Evolutionary conservation across 371 early-diverging fungal genomes (phyloP), one percentile per base, ranked within the genome.

Genomic region (Mucor mucedo): DNA sequence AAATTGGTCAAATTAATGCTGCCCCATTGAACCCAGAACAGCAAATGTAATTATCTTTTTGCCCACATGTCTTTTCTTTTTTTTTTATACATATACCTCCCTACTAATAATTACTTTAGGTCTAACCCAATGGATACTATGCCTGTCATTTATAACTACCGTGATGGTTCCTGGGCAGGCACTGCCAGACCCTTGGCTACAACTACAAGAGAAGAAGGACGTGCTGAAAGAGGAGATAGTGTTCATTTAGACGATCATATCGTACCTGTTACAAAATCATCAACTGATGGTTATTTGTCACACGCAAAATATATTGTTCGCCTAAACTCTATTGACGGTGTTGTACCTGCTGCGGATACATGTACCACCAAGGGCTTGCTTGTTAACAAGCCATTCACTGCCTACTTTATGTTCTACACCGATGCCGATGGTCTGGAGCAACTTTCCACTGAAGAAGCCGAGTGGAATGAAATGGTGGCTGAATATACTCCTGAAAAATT

Each of bases 121-220:
- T 64, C 76, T 9, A 68, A 70, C 45, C 79, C 79, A 1, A 28
- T 66, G 3, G 69, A 73, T 27, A 68, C 68, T 0, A 65, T 63
- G n/a, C 74, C 76, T 30, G 69, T 73, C 9, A 72, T 76, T 29
- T 73, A 73, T 27, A 64, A 71, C 44, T 79, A 70, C 16, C 66
- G 65, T 16, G 79, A 79, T 54, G 79, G 79, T 16, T 79, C 79
- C 28, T 79, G 79, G 79, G 66, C 59, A 3, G 70, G 70, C 29
- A 71, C 79, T 13, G 57, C 57, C 29, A 67, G 59, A 48, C 79
- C 79, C 1, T n/a, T 66, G n/a, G 58, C 57, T 4, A 79, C 76
- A 1, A 79, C 76, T 2, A 72, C 72, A 33, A 68, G 54, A 55
- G 76, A 76, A 60, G 68, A 69, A 35, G 76, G 69, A 14, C 65